A percentile compares a stretch with the other conserved stretches of the same genome.
Conservation (phyloP, 352 stramenopile genomes). For the Pythium grandisporangium region DNA sequence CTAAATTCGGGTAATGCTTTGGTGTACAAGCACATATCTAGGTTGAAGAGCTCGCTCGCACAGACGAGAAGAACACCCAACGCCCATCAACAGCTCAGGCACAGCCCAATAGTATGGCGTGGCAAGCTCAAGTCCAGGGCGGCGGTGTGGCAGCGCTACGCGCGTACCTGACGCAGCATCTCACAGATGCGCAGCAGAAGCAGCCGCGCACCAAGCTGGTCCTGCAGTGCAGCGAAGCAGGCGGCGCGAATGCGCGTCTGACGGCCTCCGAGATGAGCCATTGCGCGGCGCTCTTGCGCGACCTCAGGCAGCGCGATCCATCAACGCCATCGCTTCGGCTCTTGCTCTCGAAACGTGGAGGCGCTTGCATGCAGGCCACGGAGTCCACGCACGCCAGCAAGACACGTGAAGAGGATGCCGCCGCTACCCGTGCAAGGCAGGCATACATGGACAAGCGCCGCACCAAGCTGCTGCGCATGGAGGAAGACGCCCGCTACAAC, state of each 20-base stretch:
- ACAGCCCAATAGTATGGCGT: no score
- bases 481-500: conserved; percentile 76
- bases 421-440: not conserved
- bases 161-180: conserved; percentile 10
- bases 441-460: conserved; percentile 41
- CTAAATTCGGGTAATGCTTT: no score
- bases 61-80: no score
- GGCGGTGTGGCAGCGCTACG: conserved; percentile 18
- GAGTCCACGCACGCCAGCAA: not conserved
- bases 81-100: no score
- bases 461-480: conserved; percentile 53
- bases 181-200: conserved; percentile 1
- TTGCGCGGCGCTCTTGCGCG: conserved; percentile 5
- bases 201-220: not conserved
- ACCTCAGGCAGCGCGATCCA: conserved; percentile 7
- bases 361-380: not conserved
- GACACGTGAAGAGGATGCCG: conserved; percentile 6
- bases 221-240: no score
- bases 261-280: conserved; percentile 8
- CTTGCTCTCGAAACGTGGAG: conserved; percentile 5
- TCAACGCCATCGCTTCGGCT: conserved; percentile 6
- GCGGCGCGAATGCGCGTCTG: not conserved
- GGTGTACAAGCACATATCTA: no score
- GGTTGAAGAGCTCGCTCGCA: no score
- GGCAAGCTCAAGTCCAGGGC: conserved; percentile 14